Conservation (phyloP, 306 rosid genomes). For the Glycine soja region DNA sequence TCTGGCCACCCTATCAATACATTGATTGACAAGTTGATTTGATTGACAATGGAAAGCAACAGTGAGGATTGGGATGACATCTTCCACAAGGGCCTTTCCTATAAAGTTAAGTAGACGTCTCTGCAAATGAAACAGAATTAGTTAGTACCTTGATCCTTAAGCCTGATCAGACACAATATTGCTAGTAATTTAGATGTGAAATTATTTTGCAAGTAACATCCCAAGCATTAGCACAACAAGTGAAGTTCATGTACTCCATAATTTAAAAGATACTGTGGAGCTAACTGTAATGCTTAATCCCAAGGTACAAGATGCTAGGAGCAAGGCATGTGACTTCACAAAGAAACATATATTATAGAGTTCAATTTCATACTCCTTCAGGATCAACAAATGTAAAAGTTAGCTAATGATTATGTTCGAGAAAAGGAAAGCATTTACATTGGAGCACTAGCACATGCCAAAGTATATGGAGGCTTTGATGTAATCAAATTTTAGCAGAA, state of each 20-base stretch:
- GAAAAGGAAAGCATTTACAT: conserved; percentile 14
- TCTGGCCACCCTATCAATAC: conserved; percentile 77
- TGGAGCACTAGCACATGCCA: conserved; percentile 10
- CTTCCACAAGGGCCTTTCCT: conserved; percentile 86
- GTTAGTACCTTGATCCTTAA: conserved; percentile 39
- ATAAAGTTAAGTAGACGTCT: conserved; percentile 82
- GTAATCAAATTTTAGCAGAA: no score
- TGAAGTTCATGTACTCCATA: conserved; percentile 11
- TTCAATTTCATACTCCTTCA: conserved; percentile 15
- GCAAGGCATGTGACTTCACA: neutral
- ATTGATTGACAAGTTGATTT: conserved; percentile 64
- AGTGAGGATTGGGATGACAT: conserved; percentile 75
- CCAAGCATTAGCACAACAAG: neutral
- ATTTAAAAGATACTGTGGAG: conserved; percentile 1
- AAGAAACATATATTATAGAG: neutral
- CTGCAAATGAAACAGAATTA: conserved; percentile 60
- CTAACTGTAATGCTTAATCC: neutral
- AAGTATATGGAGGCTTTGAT: neutral
- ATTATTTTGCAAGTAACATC: no score
- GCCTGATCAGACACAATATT: conserved; percentile 31
- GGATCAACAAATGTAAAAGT: neutral
- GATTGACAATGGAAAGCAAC: conserved; percentile 80
- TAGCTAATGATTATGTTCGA: neutral
- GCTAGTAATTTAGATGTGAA: no score
- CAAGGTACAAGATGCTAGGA: neutral